Base-by-base conservation (phyloP, 805 yeast species). In the Spathaspora girioi region DNA sequence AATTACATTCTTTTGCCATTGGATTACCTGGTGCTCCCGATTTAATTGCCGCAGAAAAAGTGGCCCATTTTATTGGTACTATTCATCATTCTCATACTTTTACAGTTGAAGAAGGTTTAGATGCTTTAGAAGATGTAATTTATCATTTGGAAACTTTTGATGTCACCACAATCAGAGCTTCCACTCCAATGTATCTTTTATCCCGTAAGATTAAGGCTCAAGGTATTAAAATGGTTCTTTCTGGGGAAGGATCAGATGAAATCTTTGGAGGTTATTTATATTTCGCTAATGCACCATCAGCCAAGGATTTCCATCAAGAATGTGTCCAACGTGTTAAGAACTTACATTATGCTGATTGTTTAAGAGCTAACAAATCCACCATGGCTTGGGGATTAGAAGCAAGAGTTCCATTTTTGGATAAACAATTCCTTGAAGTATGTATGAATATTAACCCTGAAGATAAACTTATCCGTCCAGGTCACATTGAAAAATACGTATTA, bases 301-400 rank as follows among this genome's bases (percentile, higher is more conserved):
- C 97, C 49, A 78, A 77, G 51, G 99, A 90, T 64, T 94, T 94
- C 91, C 98, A 94, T 75, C 77, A 83, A 55, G 99, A 94, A 78
- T 88, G 96, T 75, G 97, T 94, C 56, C 80, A 87, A 77, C 83
- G 99, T 72, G 97, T 94, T 63, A 90, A 94, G 81, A 92, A 94
- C 93, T 81, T 94, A 75, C 97, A 94, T 74, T 84, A 84, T 61
- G 90, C 98, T 55, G 99, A 94, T 78, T 93, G 98, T 79, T 78
- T 94, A 69, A 87, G 99, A 75, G 99, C 99, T 58, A 94, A 94
- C 88, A 94, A 94, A 77, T 92, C 97, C 32, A 94, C 99, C 53
- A 89, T 94, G 97, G 98, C 99, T 43, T 94, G 99, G 99, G 99
- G 99, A 72, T 82, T 94, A 58, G 99, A 94, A 78, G 99, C 99